These are phyloP conservation scores for Musa schizocarpa DNA, from an alignment of 176 grass and related monocot genomes.

Conservation along the genomic window DNA sequence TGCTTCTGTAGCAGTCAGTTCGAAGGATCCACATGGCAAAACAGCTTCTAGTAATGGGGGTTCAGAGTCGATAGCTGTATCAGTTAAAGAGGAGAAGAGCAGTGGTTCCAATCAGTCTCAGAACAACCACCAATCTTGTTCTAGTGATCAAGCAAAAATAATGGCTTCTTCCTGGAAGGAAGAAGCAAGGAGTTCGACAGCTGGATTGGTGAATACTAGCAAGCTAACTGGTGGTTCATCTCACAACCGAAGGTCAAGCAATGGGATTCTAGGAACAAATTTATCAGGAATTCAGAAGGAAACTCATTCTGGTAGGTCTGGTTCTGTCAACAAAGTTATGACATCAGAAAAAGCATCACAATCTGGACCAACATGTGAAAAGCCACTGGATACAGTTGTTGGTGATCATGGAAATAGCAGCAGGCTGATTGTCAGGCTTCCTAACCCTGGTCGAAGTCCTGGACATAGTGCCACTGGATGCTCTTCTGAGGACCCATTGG, in stretches of 20 bases:
- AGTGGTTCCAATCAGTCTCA: conserved; percentile 74
- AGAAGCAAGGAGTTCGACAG: conserved; percentile 66
- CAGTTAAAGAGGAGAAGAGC: conserved; percentile 63
- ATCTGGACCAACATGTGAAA: conserved; percentile 49
- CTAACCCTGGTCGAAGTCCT: conserved; percentile 60
- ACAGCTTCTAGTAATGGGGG: conserved; percentile 23
- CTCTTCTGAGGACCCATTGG: conserved; percentile 53
- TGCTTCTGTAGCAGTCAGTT: conserved; percentile 16
- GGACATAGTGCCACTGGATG: conserved; percentile 45
- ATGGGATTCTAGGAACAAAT: conserved; percentile 26
- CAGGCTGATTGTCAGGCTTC: conserved; percentile 58
- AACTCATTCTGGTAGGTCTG: conserved; percentile 31
- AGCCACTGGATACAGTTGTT: conserved; percentile 31
- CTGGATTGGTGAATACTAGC: conserved; percentile 41
- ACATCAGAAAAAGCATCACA: conserved; percentile 46
- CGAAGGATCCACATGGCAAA: conserved; percentile 35
- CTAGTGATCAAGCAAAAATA: conserved; percentile 64
- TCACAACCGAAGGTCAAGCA: conserved; percentile 40
- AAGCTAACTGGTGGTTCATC: conserved; percentile 47
- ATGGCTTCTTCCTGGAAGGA: conserved; percentile 54
- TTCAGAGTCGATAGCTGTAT: conserved; percentile 18
- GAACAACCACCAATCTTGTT: conserved; percentile 82
- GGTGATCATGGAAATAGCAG: conserved; percentile 45
- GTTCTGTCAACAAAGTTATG: conserved; percentile 29
- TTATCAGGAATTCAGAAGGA: conserved; percentile 53